phyloP scores from a whole-genome alignment of 2,329 filamentous ascomycete species.

The Lecanicillium sp. region DNA sequence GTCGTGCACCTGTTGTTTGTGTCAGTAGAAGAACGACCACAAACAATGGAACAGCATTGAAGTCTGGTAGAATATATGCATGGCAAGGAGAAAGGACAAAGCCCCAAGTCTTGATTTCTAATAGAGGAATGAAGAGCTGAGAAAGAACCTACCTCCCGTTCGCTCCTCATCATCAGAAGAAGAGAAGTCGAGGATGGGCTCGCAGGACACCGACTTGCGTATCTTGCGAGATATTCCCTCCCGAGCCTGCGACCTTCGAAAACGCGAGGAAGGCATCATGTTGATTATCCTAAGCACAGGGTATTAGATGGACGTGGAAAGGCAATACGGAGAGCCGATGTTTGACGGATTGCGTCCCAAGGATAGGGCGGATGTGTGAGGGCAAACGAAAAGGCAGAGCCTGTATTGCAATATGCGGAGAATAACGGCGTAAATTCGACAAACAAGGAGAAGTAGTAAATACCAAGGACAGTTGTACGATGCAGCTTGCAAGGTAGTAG shows the following conservation, averaged over 20 bases:
- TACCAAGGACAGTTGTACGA: background rate
- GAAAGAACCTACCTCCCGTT: conserved; percentile 8
- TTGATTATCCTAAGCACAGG: background rate
- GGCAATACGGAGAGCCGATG: too few relatives aligned
- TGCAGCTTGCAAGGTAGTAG: background rate
- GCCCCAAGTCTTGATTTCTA: too few relatives aligned
- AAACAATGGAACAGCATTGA: background rate
- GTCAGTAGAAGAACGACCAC: background rate
- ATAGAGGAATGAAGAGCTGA: too few relatives aligned
- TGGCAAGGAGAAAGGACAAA: too few relatives aligned
- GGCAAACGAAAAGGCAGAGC: background rate
- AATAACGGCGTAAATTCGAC: too few relatives aligned
- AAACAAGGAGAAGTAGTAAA: background rate
- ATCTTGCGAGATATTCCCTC: conserved; percentile 7
- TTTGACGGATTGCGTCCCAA: too few relatives aligned
- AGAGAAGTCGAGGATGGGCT: conserved; percentile 7
- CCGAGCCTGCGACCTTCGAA: background rate
- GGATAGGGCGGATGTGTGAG: too few relatives aligned
- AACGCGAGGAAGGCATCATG: conserved; percentile 4
- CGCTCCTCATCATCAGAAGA: conserved; percentile 11
- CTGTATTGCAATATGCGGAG: too few relatives aligned
- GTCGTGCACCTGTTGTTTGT: conserved; percentile 6
- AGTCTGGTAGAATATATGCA: background rate
- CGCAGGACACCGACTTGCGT: conserved; percentile 10
- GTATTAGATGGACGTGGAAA: too few relatives aligned